Conservation (phyloP, 2,329 filamentous ascomycete species). For the Drechslerella coelobrocha region DNA sequence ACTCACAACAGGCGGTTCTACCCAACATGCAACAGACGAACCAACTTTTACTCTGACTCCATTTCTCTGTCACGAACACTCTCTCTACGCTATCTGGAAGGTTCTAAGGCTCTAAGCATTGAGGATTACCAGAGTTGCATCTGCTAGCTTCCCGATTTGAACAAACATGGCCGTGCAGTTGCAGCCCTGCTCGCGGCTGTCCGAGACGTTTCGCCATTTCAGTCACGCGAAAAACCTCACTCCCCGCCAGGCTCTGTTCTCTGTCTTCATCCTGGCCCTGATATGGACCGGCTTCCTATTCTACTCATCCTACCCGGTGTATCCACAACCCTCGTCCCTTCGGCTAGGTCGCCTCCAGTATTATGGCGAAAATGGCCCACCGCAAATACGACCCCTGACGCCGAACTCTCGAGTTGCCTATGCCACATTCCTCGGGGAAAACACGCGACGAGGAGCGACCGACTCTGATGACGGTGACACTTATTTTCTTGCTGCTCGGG, state of each 20-base stretch:
- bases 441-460: conserved; percentile 51
- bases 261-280: conserved; percentile 23
- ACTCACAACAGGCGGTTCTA: no score
- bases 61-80: no score
- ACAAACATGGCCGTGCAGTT: conserved; percentile 23
- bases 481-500: conserved; percentile 59
- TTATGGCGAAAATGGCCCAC: conserved; percentile 26
- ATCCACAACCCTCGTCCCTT: conserved; percentile 25
- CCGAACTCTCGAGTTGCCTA: conserved; percentile 38
- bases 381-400: conserved; percentile 27
- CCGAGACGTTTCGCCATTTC: conserved; percentile 26
- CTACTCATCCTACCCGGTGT: conserved; percentile 29
- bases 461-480: conserved; percentile 56
- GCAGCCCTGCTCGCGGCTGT: conserved; percentile 9
- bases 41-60: no score
- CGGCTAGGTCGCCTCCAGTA: conserved; percentile 45
- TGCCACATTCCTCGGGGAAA: conserved; percentile 59
- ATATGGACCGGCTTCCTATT: conserved; percentile 37
- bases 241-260: conserved; percentile 40
- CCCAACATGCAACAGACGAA: no score
- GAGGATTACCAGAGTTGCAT: no score
- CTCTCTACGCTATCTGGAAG: no score
- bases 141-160: no score
- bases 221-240: conserved; percentile 38
- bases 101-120: no score